These are phyloP conservation scores for Epichloe gansuensis DNA, from an alignment of 2,329 filamentous ascomycete genomes.

Conservation along the genomic window DNA sequence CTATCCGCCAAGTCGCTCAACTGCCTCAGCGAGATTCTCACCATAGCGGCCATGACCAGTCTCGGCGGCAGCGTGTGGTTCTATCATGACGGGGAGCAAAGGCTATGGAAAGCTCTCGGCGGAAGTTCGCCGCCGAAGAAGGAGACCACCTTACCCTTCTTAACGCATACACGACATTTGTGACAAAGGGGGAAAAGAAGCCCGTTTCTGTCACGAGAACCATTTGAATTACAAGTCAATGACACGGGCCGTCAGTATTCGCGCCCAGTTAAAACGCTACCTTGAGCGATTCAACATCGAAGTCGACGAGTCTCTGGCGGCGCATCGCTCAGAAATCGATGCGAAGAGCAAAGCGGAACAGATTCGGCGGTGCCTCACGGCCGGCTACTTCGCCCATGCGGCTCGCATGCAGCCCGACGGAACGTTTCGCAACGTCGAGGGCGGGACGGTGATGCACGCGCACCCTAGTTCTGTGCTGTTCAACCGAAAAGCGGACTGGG, in stretches of 20 bases:
- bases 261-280: slow-evolving; percentile 75
- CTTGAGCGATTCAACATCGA: slow-evolving; percentile 73
- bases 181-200: slow-evolving; percentile 69
- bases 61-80: slow-evolving; percentile 77
- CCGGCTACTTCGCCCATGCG: slow-evolving; percentile 86
- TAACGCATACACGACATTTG: slow-evolving; percentile 86
- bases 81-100: slow-evolving; percentile 63
- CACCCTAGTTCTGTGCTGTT: slow-evolving; percentile 93
- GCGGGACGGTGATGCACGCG: slow-evolving; percentile 65
- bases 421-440: slow-evolving; percentile 75
- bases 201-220: slow-evolving; percentile 79
- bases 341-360: slow-evolving; percentile 45
- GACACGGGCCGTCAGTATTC: slow-evolving; percentile 70
- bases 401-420: slow-evolving; percentile 92
- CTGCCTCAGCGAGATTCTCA: slow-evolving; percentile 76
- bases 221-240: slow-evolving; percentile 79
- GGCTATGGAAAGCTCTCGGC: slow-evolving; percentile 57
- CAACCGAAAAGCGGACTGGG: slow-evolving; percentile 92
- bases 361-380: slow-evolving; percentile 74
- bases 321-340: slow-evolving; percentile 18
- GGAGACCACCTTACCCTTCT: slow-evolving; percentile 87
- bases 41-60: slow-evolving; percentile 88
- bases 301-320: slow-evolving; percentile 49
- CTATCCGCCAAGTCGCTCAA: slow-evolving; percentile 62
- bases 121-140: slow-evolving; percentile 83